Conservation (phyloP, 768 basidiomycete species). For the Tephrocybe rancida region DNA sequence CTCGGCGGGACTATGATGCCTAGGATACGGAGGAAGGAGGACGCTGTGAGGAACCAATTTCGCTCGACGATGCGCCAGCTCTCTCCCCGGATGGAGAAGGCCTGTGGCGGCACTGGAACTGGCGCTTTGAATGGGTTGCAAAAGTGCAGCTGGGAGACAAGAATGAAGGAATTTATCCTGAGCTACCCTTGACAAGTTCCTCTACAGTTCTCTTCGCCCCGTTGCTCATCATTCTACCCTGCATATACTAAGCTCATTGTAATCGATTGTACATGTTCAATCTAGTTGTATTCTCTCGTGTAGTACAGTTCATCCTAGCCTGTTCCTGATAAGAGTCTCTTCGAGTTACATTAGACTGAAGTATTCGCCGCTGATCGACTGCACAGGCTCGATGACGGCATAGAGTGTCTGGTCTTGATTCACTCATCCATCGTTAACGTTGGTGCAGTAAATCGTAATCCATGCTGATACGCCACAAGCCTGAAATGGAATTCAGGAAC, state of each 20-base stretch:
- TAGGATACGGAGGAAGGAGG: conserved; percentile 14
- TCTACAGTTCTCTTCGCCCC: neutral
- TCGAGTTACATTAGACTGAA: too few relatives aligned
- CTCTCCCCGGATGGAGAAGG: conserved; percentile 29
- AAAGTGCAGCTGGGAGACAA: conserved; percentile 60
- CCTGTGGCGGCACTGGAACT: conserved; percentile 46
- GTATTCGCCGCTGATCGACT: too few relatives aligned
- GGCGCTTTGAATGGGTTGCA: conserved; percentile 34
- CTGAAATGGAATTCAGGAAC: too few relatives aligned
- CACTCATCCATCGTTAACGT: too few relatives aligned
- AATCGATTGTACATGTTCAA: neutral
- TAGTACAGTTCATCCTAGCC: too few relatives aligned
- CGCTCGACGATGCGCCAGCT: conserved; percentile 34
- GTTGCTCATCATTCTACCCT: neutral
- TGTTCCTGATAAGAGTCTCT: too few relatives aligned
- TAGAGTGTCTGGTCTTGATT: too few relatives aligned
- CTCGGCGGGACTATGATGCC: conserved; percentile 15
- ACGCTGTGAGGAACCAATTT: conserved; percentile 17
- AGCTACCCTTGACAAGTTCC: conserved; percentile 49
- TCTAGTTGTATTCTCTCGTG: neutral
- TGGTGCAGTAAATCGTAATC: too few relatives aligned
- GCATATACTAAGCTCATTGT: neutral
- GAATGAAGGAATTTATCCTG: conserved; percentile 66
- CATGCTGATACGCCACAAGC: too few relatives aligned
- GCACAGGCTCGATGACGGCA: too few relatives aligned